Evolutionary conservation across 2,329 filamentous ascomycete genomes (phyloP), one percentile per base, ranked within the genome.

Genomic region (Colletotrichum liaoningense): DNA sequence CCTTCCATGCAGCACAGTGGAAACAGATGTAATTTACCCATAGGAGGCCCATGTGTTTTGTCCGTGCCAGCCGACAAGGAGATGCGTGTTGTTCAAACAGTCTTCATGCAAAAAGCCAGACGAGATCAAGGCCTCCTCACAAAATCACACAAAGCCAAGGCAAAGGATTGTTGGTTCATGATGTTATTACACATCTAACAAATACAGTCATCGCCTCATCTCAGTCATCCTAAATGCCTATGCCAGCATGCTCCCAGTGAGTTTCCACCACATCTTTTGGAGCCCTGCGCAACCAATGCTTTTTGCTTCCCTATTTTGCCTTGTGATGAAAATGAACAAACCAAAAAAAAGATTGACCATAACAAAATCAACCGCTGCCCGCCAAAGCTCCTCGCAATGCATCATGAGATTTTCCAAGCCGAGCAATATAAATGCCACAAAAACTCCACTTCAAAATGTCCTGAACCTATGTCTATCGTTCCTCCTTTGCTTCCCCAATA

Each of bases 391-490:
- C 72, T 63, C 33, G 63, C 57, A 67, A 74, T 74, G 72, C 72
- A 63, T 72, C 68, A 63, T 72, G 49, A 74, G 22, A 67, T 63
- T 74, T 72, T 74, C 68, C 63, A 63, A 69, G 57, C 69, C 64
- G 63, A 46, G 69, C 64, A 57, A 60, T 74, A 71, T 74, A 75
- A 75, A 72, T 70, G 72, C 67, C 72, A 59, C 49, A 63, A 59
- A 33, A 74, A 74, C 72, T 74, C 72, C 72, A 67, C 38, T 56
- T 67, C 8, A 38, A 55, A 33, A 52, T 63, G 54, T 35, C 38
- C 68, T 19, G 52, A 59, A 14, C 57, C 63, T 52, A 65, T 66
- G 52, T 74, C 68, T 73, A 73, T 69, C 24, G 63, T 55, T 72
- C 35, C 60, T 55, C 63, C 59, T 69, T 69, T 72, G n/a, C 55